Evolutionary conservation across 1,139 yeast genomes (phyloP), one percentile per base, ranked within the genome.

Genomic region (Pichia sp.): DNA sequence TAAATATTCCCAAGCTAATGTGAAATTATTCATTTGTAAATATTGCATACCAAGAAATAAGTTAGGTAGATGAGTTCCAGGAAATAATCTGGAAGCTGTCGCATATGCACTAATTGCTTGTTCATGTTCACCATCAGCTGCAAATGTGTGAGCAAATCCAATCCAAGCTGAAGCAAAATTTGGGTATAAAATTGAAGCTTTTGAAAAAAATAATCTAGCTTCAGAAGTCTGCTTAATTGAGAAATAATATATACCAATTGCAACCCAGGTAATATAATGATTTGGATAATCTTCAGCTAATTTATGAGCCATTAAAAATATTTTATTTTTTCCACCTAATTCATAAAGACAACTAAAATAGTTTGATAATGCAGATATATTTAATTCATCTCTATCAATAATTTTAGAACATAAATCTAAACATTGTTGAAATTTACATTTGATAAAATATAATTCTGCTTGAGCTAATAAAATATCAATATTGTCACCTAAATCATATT

Each of bases 41-140:
- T 91, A 93, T 63, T 93, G 97, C 96, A 91, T 93, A 3, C 98
- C 99, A 37, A 93, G 69, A 55, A 86, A 91, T 45, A 93, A 65
- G 53, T 85, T 80, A 2, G 98, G 98, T 38, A 89, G 64, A 61
- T 91, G 97, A 6, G 93, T 82, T 2, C 98, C 98, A 0, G 95
- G 96, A 56, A 91, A 93, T 38, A 89, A 70, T 46, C 96, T 68
- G 0, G 96, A 89, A 0, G 97, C 97, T 27, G 95, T 89, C 1
- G 97, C 91, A 63, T 89, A 93, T 0, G 98, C 98, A 46, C 96
- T 82, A 18, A 91, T 83, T 1, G 98, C 98, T 61, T 93, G 98
- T 60, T 93, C 99, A 56, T 93, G 97, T 62, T 93, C 99, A 9
- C 96, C 95, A 60, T 93, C 98, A 2, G 86, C 83, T 0, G 96